Percentiles rank a stretch among this genome's conserved stretches.
Conservation (phyloP, 148 eudicot species). For the Rhododendron ferrugineum region DNA sequence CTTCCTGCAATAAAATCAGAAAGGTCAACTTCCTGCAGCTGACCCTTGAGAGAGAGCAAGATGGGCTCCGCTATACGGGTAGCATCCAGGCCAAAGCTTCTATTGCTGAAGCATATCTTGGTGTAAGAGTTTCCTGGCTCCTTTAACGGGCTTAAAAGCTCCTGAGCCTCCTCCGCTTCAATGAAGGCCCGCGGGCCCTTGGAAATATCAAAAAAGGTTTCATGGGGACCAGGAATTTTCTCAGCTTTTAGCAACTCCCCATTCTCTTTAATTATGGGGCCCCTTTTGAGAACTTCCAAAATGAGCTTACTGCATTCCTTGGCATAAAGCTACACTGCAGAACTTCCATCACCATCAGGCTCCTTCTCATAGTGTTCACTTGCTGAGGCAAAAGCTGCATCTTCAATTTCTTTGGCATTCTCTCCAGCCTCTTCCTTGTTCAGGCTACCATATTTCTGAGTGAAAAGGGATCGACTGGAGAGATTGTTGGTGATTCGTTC, state of each 20-base stretch:
- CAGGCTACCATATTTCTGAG: slow-evolving; percentile 51
- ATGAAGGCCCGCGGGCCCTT: slow-evolving; percentile 53
- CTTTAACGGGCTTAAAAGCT: slow-evolving; percentile 37
- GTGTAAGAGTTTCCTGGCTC: slow-evolving; percentile 42
- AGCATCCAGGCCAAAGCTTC: slow-evolving; percentile 59
- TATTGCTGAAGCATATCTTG: slow-evolving; percentile 61
- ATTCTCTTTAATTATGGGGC: slow-evolving; percentile 21
- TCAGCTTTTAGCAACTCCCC: slow-evolving; percentile 17
- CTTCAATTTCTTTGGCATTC: slow-evolving; percentile 49
- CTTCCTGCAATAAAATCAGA: slow-evolving; percentile 70
- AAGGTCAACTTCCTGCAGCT: slow-evolving; percentile 49
- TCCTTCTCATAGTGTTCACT: slow-evolving; percentile 48
- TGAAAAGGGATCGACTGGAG: slow-evolving; percentile 44
- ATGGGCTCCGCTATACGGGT: slow-evolving; percentile 45
- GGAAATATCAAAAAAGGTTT: slow-evolving; percentile 49
- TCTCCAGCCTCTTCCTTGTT: slow-evolving; percentile 39
- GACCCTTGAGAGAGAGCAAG: slow-evolving; percentile 39
- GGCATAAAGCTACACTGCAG: slow-evolving; percentile 67
- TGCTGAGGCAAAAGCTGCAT: slow-evolving; percentile 42
- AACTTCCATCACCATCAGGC: slow-evolving; percentile 65
- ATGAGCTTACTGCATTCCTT: slow-evolving; percentile 55
- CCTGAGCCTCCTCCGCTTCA: slow-evolving; percentile 45
- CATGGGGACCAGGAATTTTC: slow-evolving; percentile 19
- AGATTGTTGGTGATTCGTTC: slow-evolving; percentile 53
- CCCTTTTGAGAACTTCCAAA: slow-evolving; percentile 45